phyloP scores from a whole-genome alignment of 306 rosid genomes.

The Gastrolobium villosum region DNA sequence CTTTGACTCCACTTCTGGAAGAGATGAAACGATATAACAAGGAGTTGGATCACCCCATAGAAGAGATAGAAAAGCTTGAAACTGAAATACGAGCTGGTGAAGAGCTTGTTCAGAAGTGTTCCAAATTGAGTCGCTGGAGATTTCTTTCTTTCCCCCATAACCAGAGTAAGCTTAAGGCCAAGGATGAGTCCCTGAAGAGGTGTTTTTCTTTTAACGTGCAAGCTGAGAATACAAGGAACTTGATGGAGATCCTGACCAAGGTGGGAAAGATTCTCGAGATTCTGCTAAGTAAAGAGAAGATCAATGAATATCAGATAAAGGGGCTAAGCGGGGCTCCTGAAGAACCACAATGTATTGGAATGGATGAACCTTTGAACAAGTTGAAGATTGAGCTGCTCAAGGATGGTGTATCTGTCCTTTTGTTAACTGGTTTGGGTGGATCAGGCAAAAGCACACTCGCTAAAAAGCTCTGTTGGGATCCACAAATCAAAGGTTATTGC shows the following conservation, averaged over 20 bases:
- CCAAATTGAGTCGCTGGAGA: constrained; percentile 45
- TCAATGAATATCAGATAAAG: not conserved
- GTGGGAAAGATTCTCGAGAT: constrained; percentile 12
- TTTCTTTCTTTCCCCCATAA: constrained; percentile 11
- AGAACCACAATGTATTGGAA: constrained; percentile 55
- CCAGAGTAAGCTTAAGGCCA: constrained; percentile 41
- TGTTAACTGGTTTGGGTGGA: constrained; percentile 77
- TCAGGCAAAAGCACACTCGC: constrained; percentile 72
- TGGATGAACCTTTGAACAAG: constrained; percentile 50
- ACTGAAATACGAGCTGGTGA: constrained; percentile 35
- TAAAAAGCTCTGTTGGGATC: constrained; percentile 60
- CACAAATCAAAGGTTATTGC: constrained; percentile 55
- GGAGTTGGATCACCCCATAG: constrained; percentile 40
- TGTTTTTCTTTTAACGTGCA: constrained; percentile 19
- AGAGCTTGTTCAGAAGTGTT: constrained; percentile 47
- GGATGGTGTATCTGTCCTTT: constrained; percentile 39
- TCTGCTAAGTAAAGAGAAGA: not conserved
- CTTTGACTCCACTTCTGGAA: constrained; percentile 26
- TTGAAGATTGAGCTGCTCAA: constrained; percentile 57
- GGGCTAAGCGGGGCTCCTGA: constrained; percentile 50
- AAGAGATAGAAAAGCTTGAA: constrained; percentile 34
- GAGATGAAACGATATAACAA: constrained; percentile 33
- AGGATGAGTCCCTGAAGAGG: not conserved
- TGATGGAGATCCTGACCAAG: constrained; percentile 22
- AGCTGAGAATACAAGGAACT: constrained; percentile 43